phyloP scores from a whole-genome alignment of 1,139 yeast species.

The Lodderomyces parapsilosis region DNA sequence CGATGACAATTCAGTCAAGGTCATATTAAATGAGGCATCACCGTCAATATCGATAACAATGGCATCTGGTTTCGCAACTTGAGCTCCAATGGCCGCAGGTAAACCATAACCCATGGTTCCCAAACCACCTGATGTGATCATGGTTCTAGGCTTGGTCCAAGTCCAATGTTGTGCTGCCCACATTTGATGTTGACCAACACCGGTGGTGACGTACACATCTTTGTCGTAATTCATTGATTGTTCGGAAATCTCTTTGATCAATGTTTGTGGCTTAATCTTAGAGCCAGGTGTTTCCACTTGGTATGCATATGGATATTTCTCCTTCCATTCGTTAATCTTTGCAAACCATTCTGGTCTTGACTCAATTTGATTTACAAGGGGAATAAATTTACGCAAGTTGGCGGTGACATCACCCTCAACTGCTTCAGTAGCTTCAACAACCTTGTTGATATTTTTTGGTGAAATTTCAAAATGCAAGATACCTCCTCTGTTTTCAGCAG shows the following conservation, averaged over 20 bases:
- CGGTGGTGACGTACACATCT: conserved; percentile 88
- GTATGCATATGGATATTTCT: conserved; percentile 81
- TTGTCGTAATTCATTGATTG: conserved; percentile 67
- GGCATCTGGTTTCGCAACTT: conserved; percentile 92
- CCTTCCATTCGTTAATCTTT: conserved; percentile 77
- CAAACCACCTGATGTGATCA: conserved; percentile 96
- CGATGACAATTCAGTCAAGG: conserved; percentile 85
- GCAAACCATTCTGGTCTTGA: conserved; percentile 80
- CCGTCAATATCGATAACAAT: conserved; percentile 96
- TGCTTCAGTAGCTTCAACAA: conserved; percentile 95
- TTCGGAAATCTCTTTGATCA: conserved; percentile 73
- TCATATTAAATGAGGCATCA: conserved; percentile 98
- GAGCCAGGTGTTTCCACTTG: conserved; percentile 76
- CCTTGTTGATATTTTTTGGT: conserved; percentile 96
- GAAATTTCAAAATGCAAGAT: conserved; percentile 93
- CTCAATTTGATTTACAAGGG: conserved; percentile 58
- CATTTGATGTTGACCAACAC: conserved; percentile 99
- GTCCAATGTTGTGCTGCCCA: conserved; percentile 99
- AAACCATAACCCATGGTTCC: conserved; percentile 99
- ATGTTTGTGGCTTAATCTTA: conserved; percentile 89
- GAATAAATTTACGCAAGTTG: conserved; percentile 71
- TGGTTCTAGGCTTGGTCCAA: conserved; percentile 87
- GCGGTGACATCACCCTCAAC: conserved; percentile 92
- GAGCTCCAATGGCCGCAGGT: conserved; percentile 98
- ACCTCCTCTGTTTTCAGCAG: conserved; percentile 88